phyloP scores from a whole-genome alignment of 1,284 basidiomycete species.

The Rhodofomes roseus region DNA sequence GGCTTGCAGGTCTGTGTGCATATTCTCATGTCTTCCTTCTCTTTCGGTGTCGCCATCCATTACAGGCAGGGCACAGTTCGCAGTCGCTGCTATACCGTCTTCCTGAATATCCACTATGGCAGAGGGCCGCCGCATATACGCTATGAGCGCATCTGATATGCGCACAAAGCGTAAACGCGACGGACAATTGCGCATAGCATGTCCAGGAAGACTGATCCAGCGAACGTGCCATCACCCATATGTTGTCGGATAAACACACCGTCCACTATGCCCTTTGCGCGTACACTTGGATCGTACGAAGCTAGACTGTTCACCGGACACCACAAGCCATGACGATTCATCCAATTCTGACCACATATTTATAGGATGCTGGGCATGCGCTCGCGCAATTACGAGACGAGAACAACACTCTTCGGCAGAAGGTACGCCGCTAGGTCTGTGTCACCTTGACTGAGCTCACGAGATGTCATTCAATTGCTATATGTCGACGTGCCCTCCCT shows the following conservation, averaged over 20 bases:
- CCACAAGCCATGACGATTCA: not conserved
- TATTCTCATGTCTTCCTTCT: not conserved
- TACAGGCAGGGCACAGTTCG: not conserved
- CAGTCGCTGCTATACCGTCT: not conserved
- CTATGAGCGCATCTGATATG: not conserved
- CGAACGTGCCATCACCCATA: too few species aligned
- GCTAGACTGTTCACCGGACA: not conserved
- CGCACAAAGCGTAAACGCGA: not conserved
- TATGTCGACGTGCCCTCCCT: too few species aligned
- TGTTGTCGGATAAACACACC: too few species aligned
- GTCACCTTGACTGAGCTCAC: not conserved
- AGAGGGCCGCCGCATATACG: not conserved
- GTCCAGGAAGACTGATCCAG: not conserved
- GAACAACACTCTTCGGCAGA: constrained; percentile 50
- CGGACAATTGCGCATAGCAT: not conserved
- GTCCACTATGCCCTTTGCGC: too few species aligned
- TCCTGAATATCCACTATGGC: not conserved
- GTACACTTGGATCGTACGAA: not conserved
- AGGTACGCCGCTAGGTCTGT: constrained; percentile 34
- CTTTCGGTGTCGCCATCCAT: not conserved
- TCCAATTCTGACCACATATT: constrained; percentile 1
- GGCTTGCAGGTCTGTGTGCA: constrained; percentile 8
- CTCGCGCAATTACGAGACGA: constrained; percentile 46
- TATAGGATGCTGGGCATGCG: constrained; percentile 50
- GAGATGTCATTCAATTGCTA: too few species aligned